Percentiles rank a stretch among this genome's conserved stretches.
These are phyloP conservation scores for Jamesozyma piceae DNA, from an alignment of 805 yeast genomes.

Conservation along the genomic window DNA sequence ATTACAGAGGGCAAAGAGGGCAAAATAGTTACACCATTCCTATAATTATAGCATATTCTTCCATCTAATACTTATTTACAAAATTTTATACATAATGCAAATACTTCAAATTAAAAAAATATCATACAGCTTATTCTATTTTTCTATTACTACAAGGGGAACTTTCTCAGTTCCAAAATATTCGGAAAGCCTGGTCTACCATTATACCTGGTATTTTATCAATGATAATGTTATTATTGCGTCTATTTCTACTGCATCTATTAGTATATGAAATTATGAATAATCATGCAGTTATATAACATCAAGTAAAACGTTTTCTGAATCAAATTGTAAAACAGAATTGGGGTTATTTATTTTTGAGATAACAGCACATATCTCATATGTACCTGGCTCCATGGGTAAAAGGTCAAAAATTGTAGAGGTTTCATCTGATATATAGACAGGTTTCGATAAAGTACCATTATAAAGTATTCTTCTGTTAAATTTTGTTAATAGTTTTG, in stretches of 20 bases:
- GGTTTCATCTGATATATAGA: conserved; percentile 36
- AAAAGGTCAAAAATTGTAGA: conserved; percentile 40
- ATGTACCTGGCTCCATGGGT: conserved; percentile 67
- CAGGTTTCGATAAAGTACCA: conserved; percentile 52
- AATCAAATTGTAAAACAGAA: conserved; percentile 9
- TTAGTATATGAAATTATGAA: too few species aligned
- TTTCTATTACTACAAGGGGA: too few species aligned
- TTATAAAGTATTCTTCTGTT: conserved; percentile 59
- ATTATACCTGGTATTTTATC: too few species aligned
- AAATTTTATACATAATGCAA: neutral
- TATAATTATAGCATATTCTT: neutral
- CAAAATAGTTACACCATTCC: neutral
- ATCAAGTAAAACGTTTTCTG: conserved; percentile 1
- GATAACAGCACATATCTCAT: conserved; percentile 55
- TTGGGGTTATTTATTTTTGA: conserved; percentile 5
- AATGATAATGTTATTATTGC: too few species aligned
- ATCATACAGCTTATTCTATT: too few species aligned
- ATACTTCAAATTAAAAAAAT: too few species aligned
- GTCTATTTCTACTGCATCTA: too few species aligned
- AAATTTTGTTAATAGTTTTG: conserved; percentile 17
- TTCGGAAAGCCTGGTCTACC: too few species aligned
- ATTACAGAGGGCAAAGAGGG: neutral
- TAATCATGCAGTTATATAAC: too few species aligned
- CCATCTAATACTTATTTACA: neutral
- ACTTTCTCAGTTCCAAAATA: too few species aligned